Conservation (phyloP, 2,329 filamentous ascomycete genomes). For the Cladosporium sp. region DNA sequence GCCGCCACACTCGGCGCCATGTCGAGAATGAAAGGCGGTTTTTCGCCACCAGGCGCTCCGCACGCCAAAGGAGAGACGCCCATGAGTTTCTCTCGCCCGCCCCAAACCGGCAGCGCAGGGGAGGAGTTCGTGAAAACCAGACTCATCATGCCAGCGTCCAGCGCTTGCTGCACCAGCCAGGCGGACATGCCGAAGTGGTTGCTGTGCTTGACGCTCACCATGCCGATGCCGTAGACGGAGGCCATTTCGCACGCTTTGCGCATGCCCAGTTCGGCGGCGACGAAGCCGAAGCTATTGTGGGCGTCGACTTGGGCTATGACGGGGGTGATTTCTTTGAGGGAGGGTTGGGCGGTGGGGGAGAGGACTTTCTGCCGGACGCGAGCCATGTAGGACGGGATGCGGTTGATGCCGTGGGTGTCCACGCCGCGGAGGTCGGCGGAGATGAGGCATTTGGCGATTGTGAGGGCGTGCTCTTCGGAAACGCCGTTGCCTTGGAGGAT, state of each 20-base stretch:
- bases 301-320: slow-evolving; percentile 66
- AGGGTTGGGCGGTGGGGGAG: slow-evolving; percentile 56
- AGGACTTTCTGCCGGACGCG: slow-evolving; percentile 68
- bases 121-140: slow-evolving; percentile 59
- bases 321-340: slow-evolving; percentile 60
- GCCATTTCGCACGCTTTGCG: slow-evolving; percentile 63
- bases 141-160: slow-evolving; percentile 64
- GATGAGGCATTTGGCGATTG: slow-evolving; percentile 63
- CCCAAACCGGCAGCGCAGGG: slow-evolving; percentile 68
- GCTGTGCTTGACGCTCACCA: slow-evolving; percentile 69
- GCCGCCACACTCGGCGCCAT: slow-evolving; percentile 69
- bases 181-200: slow-evolving; percentile 84
- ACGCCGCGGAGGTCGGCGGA: slow-evolving; percentile 73
- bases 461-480: slow-evolving; percentile 52
- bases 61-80: slow-evolving; percentile 72
- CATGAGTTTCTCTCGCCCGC: slow-evolving; percentile 63
- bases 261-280: slow-evolving; percentile 66
- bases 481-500: slow-evolving; percentile 61
- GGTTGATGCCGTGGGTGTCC: slow-evolving; percentile 74
- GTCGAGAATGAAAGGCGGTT: slow-evolving; percentile 65
- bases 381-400: slow-evolving; percentile 72
- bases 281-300: slow-evolving; percentile 70
- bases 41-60: slow-evolving; percentile 67
- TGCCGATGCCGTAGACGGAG: slow-evolving; percentile 62
- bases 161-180: slow-evolving; percentile 72